Percentiles rank a stretch among this genome's conserved stretches.
phyloP scores from a whole-genome alignment of 2,329 filamentous ascomycete genomes.

The Simplicillium aogashimaense region DNA sequence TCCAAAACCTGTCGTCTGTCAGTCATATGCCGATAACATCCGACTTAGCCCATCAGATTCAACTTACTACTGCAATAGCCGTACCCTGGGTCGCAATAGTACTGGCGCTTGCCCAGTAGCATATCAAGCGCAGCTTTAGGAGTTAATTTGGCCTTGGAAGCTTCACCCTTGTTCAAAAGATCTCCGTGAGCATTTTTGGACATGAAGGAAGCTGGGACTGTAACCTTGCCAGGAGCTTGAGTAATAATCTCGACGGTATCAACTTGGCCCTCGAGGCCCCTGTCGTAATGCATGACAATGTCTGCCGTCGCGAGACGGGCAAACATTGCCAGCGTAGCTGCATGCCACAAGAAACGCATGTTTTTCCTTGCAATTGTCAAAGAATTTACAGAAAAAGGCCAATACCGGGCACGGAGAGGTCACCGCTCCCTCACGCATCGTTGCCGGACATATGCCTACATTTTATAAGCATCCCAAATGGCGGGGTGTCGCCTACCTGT shows the following conservation, averaged over 20 bases:
- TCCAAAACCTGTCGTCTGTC: slow-evolving; percentile 4
- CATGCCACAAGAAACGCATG: too few species aligned
- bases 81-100: slow-evolving; percentile 10
- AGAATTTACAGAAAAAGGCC: too few species aligned
- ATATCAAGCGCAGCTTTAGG: slow-evolving; percentile 4
- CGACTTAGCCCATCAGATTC: not conserved
- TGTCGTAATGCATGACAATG: slow-evolving; percentile 4
- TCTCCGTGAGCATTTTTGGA: slow-evolving; percentile 2
- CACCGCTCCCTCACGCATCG: too few species aligned
- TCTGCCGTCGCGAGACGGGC: not conserved
- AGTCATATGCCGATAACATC: not conserved
- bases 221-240: slow-evolving; percentile 4
- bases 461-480: too few species aligned
- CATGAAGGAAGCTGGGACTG: slow-evolving; percentile 4
- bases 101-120: slow-evolving; percentile 9
- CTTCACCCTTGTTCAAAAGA: slow-evolving; percentile 1
- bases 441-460: too few species aligned
- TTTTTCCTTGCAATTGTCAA: too few species aligned
- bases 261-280: slow-evolving; percentile 6
- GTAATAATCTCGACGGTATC: slow-evolving; percentile 4
- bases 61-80: slow-evolving; percentile 11
- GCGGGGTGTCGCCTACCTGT: too few species aligned
- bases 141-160: slow-evolving; percentile 1
- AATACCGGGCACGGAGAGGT: too few species aligned
- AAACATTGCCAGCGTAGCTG: not conserved